Base-by-base conservation (phyloP, 345 rosid species). In the thale cress (Arabidopsis thaliana) region DNA sequence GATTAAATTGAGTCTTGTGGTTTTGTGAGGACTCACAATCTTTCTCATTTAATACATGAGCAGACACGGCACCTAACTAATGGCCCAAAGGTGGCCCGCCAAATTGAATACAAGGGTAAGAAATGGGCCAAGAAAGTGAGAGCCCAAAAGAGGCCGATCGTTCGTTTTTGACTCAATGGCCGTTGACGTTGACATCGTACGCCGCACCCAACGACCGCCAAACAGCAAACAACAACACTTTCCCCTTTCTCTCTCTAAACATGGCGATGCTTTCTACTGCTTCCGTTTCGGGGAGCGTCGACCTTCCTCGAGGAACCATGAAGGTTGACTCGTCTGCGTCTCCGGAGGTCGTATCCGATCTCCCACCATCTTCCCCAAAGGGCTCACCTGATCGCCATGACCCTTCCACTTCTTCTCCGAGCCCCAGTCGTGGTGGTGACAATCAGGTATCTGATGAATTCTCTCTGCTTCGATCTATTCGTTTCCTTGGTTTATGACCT, bases 351-450 rank as follows among this genome's bases (percentile, higher is more conserved):
- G 82, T 76, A 4, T 72, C 85, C 16, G 84, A 83, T 65, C 81
- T 84, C 12, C 60, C 78, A 4, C 58, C 84, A 7, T 53, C 83
- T 9, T 73, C 85, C 14, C 76, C 83, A 4, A 61, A 81, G 14
- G 40, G 71, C 53, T 74, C 90, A 8, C 88, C 86, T 65, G 93
- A 85, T 85, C 85, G 76, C 83, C 62, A 55, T 62, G 87, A 86
- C 25, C 80, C 77, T 50, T 81, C 82, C 66, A 76, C 51, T 80
- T 77, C 86, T 51, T 79, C 89, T n/a, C 83, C 85, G 1, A 81
- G 37, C 71, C 84, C 87, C 55, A 82, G 53, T 72, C 71, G 74
- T 67, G 91, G 84, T 60, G 67, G 46, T 50, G 96, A 88, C 32
- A 51, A 63, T 81, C 93, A 85, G 94, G 94, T 88, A 9, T 65